Evolutionary conservation across 805 yeast genomes (phyloP), one percentile per base, ranked within the genome.

Genomic region (Wickerhamomyces silvicola): DNA sequence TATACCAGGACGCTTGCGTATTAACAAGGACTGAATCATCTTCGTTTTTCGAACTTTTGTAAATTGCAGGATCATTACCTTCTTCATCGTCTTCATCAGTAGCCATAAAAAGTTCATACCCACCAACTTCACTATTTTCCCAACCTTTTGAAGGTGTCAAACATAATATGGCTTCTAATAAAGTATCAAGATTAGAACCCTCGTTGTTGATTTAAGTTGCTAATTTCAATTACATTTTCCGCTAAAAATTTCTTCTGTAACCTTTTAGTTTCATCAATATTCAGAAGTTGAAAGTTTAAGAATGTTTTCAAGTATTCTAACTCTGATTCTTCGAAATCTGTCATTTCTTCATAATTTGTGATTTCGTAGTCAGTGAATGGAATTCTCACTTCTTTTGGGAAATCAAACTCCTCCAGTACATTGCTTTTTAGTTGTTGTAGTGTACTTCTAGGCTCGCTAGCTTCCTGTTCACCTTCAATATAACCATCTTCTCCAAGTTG

Each of bases 121-220:
- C 99, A 22, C 99, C 99, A 30, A 68, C 61, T 47, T 85, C 95
- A n/a, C 94, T 94, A 21, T 73, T 65, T 30, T 76, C 84, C 96
- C 97, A 90, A 24, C 84, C 84, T 36, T 63, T 60, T 2, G 81
- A 70, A 1, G 96, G 95, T 0, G 97, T 90, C 27, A 92, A 55
- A 34, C 78, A 75, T 35, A 90, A 57, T 0, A 94, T 83, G 3
- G 87, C 92, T 49, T 90, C 97, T 13, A 90, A 55, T 1, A 75
- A 52, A 3, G 74, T 72, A 43, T 54, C 44, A 42, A 45, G 20
- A 4, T 27, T 33, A 10, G 32, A 7, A 13, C 35, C 34, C 11
- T 74, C 59, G 3, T 68, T 62, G 18, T 58, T 59, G 10, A 65
- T 59, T 0, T 72, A 60, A 1, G 97, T 84, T 0, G 98, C 98